Evolutionary conservation across 2,329 filamentous ascomycete species (phyloP), one percentile per base, ranked within the genome.

Genomic region (Periconia macrospinosa): DNA sequence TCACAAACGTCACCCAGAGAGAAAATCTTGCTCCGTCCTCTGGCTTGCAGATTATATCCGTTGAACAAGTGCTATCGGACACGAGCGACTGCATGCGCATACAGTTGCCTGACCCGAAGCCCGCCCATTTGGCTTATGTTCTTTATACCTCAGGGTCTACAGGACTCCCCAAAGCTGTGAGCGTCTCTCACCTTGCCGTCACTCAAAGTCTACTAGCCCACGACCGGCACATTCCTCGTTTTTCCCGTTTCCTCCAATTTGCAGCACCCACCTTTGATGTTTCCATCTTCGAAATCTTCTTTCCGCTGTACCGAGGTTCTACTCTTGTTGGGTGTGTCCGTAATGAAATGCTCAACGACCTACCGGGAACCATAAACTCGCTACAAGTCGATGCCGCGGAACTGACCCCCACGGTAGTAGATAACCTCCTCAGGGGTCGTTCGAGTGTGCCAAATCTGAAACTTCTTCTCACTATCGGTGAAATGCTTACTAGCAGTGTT

Each of bases 111-210:
- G 30, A 14, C 46, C 45, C 17, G 35, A 47, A 41, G 48, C 54
- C 42, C 45, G 59, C 30, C 15, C 59, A 82, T 55, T 71, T 92
- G 20, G 91, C 92, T 20, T 97, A 97, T 76, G 84, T 96, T 54
- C 92, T 96, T 86, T 97, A 96, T 71, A 96, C 92, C 1, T 95
- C 91, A 44, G 92, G 92, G 2, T 95, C 91, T 6, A 96, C 92
- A 0, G 92, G 92, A 13, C 85, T 86, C 5, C 92, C 92, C 0
- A 97, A 97, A 76, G 92, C 92, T 1, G 92, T 97, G 20, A 83
- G 84, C 2, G 80, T 97, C 30, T 91, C 91, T 30, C 92, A 97
- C 74, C 76, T 80, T 27, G 90, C 92, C 15, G 91, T 83, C 8
- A 89, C 90, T 0, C 92, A 96, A 70, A 91, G 89, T 52, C 75